A percentile compares a stretch with the other conserved stretches of the same genome.
phyloP scores from a whole-genome alignment of 2,329 filamentous ascomycete species.

The Metarhizium album region DNA sequence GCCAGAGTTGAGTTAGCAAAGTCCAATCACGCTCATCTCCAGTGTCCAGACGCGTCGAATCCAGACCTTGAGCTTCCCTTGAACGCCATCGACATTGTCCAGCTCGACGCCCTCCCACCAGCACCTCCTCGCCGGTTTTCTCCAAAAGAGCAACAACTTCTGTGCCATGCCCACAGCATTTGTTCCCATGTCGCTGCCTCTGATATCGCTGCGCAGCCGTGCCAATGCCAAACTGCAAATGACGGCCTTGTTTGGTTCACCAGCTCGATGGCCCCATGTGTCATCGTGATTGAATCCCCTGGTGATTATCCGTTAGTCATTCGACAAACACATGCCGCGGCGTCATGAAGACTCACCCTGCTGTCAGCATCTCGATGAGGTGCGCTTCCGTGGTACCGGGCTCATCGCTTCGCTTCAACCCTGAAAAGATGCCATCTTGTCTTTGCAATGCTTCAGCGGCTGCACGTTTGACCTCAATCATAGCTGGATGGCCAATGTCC shows the following conservation, averaged over 20 bases:
- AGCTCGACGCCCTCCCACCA: constrained; percentile 99
- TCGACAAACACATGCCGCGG: neutral
- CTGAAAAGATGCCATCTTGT: constrained; percentile 93
- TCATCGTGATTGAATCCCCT: constrained; percentile 97
- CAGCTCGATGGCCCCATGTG: constrained; percentile 90
- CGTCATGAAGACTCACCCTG: constrained; percentile 56
- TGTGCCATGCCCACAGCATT: constrained; percentile 95
- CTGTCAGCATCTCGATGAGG: constrained; percentile 97
- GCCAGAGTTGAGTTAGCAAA: constrained; percentile 43
- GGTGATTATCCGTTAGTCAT: constrained; percentile 1
- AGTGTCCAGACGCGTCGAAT: constrained; percentile 96
- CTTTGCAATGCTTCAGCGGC: constrained; percentile 76
- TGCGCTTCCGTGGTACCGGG: constrained; percentile 95
- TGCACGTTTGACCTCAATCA: constrained; percentile 93
- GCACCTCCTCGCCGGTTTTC: constrained; percentile 89
- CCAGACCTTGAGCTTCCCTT: constrained; percentile 94
- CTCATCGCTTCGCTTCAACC: constrained; percentile 88
- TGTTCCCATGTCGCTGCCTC: constrained; percentile 62
- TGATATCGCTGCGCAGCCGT: constrained; percentile 82
- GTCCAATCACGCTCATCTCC: constrained; percentile 91
- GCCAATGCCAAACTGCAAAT: constrained; percentile 94
- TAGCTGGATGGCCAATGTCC: constrained; percentile 77
- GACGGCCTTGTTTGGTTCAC: constrained; percentile 95
- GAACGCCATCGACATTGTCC: constrained; percentile 76
- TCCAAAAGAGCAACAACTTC: constrained; percentile 94